Conservation (phyloP, 148 eudicot species). For the Fagopyrum tataricum region DNA sequence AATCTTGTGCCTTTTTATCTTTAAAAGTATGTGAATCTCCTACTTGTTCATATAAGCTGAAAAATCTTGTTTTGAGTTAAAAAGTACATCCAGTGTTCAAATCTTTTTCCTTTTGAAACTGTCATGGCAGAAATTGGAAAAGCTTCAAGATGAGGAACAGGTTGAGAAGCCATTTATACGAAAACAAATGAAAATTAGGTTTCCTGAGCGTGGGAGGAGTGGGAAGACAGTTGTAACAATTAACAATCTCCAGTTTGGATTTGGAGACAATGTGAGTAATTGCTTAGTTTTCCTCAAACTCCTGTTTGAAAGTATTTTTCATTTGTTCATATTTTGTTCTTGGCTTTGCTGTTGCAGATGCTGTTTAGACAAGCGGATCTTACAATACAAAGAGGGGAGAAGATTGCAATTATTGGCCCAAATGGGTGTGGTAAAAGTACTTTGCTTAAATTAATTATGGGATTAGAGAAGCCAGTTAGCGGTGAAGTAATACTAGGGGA, state of each 20-base stretch:
- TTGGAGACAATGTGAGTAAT: conserved; percentile 56
- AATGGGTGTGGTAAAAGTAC: conserved; percentile 99
- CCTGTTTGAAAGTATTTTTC: neutral
- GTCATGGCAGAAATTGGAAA: conserved; percentile 67
- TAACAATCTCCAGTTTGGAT: conserved; percentile 65
- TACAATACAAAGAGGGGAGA: conserved; percentile 81
- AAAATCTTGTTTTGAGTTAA: neutral
- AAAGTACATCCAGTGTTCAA: neutral
- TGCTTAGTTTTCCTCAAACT: neutral
- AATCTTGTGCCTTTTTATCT: too few relatives aligned
- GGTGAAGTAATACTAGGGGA: conserved; percentile 89
- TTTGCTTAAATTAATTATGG: conserved; percentile 78
- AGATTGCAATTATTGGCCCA: conserved; percentile 90
- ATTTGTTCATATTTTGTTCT: conserved; percentile 11
- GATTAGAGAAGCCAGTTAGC: conserved; percentile 52
- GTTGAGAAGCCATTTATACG: conserved; percentile 93
- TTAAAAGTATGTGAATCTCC: too few relatives aligned
- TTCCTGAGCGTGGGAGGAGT: conserved; percentile 93
- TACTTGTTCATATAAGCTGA: neutral
- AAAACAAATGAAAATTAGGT: conserved; percentile 92
- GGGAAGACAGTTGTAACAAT: conserved; percentile 67
- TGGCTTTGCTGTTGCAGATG: conserved; percentile 39
- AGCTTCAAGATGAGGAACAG: conserved; percentile 82
- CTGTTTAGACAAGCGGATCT: conserved; percentile 67
- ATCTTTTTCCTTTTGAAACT: neutral